Percentiles rank a stretch among this genome's conserved stretches.
Evolutionary conservation across 306 rosid genomes (phyloP).

Genomic region (Rubus idaeus): DNA sequence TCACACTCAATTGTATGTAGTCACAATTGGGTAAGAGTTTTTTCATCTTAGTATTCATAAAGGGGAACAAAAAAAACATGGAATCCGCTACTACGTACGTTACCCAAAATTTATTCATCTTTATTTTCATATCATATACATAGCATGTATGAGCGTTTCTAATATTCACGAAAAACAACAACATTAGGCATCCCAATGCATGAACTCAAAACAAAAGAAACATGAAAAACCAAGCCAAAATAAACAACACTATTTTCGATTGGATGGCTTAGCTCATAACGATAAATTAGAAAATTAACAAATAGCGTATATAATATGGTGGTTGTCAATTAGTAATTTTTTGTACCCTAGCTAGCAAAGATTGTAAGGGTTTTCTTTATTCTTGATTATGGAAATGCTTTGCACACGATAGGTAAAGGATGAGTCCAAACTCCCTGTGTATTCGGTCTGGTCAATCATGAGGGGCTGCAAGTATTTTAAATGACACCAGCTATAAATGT

Average conservation of each 20-base stretch:
- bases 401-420: background rate
- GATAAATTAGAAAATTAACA: background rate
- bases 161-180: background rate
- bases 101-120: too few species aligned
- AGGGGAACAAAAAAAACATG: too few species aligned
- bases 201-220: background rate
- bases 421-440: slow-evolving; percentile 6
- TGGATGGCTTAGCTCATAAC: background rate
- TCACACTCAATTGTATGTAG: too few species aligned
- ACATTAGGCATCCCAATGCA: background rate
- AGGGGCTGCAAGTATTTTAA: slow-evolving; percentile 4
- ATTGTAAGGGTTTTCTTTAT: background rate
- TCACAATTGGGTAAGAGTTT: too few species aligned
- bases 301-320: background rate
- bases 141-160: background rate
- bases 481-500: background rate
- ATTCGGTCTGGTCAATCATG: background rate
- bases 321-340: background rate
- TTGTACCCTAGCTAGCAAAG: background rate
- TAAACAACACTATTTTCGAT: background rate
- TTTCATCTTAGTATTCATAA: too few species aligned
- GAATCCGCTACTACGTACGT: too few species aligned
- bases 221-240: background rate
- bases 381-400: background rate
- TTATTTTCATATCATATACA: too few species aligned